Evolutionary conservation across 139 green algal species (phyloP).

Genomic region (Ettlia oleoabundans): DNA sequence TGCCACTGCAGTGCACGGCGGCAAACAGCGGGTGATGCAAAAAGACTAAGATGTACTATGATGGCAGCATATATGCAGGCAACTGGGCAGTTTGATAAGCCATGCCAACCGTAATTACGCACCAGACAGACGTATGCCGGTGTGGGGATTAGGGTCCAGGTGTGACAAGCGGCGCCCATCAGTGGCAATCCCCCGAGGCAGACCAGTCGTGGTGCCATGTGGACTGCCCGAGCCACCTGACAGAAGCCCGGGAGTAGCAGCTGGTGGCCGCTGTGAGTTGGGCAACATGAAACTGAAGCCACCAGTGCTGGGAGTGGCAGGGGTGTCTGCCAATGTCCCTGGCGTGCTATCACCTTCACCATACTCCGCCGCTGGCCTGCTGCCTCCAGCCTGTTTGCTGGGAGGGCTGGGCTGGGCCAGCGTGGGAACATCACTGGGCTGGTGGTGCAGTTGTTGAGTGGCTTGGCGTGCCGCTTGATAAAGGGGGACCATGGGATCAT

Average conservation of each 20-base stretch:
- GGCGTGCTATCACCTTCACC: background rate
- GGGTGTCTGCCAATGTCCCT: constrained; percentile 3
- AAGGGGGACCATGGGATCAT: background rate
- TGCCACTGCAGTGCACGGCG: constrained; percentile 37
- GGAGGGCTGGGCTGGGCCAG: background rate
- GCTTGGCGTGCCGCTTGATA: background rate
- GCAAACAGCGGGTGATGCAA: too few species aligned
- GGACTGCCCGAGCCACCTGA: background rate
- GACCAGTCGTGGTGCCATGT: background rate
- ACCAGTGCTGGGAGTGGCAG: constrained; percentile 19
- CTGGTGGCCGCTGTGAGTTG: background rate
- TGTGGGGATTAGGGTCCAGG: background rate
- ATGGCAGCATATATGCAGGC: too few species aligned
- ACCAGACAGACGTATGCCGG: constrained; percentile 30
- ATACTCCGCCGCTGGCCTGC: background rate
- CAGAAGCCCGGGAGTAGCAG: background rate
- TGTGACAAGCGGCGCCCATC: background rate
- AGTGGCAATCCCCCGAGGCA: background rate
- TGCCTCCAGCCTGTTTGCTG: background rate
- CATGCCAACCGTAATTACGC: too few species aligned
- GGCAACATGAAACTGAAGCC: constrained; percentile 26
- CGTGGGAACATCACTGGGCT: background rate
- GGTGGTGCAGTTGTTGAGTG: constrained; percentile 9
- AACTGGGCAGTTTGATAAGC: too few species aligned
- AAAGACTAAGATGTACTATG: too few species aligned